These are phyloP conservation scores for Blastobotrys apis DNA, from an alignment of 1,139 yeast species.

Conservation along the genomic window DNA sequence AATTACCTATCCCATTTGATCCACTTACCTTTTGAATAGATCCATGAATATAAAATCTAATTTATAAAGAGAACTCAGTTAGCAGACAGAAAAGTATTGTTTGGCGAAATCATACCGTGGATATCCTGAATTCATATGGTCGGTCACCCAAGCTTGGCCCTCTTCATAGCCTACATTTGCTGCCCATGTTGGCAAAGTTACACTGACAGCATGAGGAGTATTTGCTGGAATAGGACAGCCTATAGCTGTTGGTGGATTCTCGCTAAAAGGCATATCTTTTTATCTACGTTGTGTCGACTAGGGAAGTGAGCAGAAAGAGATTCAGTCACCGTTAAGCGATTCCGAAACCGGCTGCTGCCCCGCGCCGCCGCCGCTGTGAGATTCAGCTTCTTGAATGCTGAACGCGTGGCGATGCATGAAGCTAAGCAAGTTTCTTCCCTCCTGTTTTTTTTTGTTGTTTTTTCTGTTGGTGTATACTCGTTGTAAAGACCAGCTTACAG, in stretches of 20 bases:
- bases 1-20: no score
- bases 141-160: constrained; percentile 80
- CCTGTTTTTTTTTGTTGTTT: no score
- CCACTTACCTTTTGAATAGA: constrained; percentile 60
- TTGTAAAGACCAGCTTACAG: no score
- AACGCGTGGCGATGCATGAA: no score
- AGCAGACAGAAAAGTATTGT: background rate
- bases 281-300: no score
- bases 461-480: no score
- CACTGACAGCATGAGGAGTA: constrained; percentile 89
- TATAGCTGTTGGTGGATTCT: constrained; percentile 44
- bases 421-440: no score
- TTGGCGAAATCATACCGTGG: constrained; percentile 49
- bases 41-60: constrained; percentile 73
- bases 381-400: no score
- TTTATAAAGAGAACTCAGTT: background rate
- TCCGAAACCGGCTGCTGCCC: no score
- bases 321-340: no score
- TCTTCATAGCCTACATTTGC: constrained; percentile 90
- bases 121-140: constrained; percentile 78
- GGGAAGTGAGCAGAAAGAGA: no score
- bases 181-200: constrained; percentile 90
- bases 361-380: no score
- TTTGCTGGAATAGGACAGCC: constrained; percentile 87
- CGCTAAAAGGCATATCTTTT: constrained; percentile 22